Evolutionary conservation across 1,284 basidiomycete species (phyloP), one percentile per base, ranked within the genome.

Genomic region (Exobasidium cylindrosporum): DNA sequence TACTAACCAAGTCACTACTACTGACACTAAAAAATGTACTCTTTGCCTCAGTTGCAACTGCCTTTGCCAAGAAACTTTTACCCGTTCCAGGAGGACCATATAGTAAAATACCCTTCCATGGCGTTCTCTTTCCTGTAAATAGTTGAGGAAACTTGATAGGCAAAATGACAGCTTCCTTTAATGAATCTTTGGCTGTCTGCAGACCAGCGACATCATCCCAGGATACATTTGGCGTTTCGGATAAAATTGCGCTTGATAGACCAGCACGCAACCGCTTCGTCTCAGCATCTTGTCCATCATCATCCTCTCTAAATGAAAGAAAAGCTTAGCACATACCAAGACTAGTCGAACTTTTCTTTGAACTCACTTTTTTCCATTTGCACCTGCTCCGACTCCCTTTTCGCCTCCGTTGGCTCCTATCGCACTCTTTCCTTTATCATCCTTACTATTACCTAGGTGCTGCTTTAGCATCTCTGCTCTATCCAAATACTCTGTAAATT

Each of bases 191-290:
- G 35, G 95, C 95, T 44, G 87, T 89, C 74, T 92, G 90, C 6
- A 98, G 85, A 57, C 95, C 95, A 6, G 95, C 95, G 46, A 98
- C 94, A 80, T 98, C 95, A 78, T 97, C 93, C 95, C 95, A 98
- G 74, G 88, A 88, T 26, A 98, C 90, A 80, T 98, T 93, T 17
- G 95, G 95, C 68, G 88, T 96, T 83, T 98, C 96, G 11, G 89
- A 86, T 17, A 98, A 80, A 71, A 98, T 97, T 10, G 94, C 93
- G 80, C 85, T 88, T 23, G 90, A 85, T 3, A 98, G 84, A 3
- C 90, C 91, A 0, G 89, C 90, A 29, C 96, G 86, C 44, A 98
- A 85, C 81, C 97, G 97, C 86, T 97, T 97, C 63, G 89, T 86
- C 73, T 98, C 95, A 1, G 93, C 88, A 81, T 97, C 94, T 49